phyloP scores from a whole-genome alignment of 306 rosid species.

The Trifolium subterraneum region DNA sequence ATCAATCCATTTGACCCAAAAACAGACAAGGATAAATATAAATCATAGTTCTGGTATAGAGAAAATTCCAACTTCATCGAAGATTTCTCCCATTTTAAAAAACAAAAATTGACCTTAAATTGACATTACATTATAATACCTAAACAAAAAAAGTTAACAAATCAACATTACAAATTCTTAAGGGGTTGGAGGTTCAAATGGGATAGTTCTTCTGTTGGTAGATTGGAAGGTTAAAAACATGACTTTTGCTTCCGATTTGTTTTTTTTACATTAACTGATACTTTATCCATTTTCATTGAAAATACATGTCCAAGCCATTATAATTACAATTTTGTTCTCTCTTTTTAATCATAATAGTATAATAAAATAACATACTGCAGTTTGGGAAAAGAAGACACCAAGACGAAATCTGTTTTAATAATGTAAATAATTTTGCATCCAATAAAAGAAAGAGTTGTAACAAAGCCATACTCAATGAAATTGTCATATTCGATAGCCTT shows the following conservation, averaged over 20 bases:
- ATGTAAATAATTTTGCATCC: not conserved
- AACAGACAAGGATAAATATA: slow-evolving; percentile 6
- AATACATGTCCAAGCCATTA: not conserved
- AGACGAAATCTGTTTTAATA: slow-evolving; percentile 1
- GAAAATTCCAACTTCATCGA: slow-evolving; percentile 1
- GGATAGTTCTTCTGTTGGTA: not conserved
- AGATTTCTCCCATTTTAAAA: slow-evolving; percentile 12
- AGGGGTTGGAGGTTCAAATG: not conserved
- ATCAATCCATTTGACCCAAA: slow-evolving; percentile 16
- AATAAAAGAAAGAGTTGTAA: slow-evolving; percentile 12
- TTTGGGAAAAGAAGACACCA: not conserved
- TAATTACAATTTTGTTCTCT: not conserved
- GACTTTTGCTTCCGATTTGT: not conserved
- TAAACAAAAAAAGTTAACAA: not conserved
- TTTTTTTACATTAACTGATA: not conserved
- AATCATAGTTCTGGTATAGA: slow-evolving; percentile 4
- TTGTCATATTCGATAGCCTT: slow-evolving; percentile 92
- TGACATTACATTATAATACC: not conserved
- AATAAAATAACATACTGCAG: not conserved
- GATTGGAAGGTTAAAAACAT: not conserved
- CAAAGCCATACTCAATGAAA: slow-evolving; percentile 77
- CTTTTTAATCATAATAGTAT: not conserved
- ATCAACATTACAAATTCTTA: not conserved
- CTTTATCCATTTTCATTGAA: not conserved
- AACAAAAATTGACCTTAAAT: not conserved